Conservation (phyloP, 2,329 filamentous ascomycete species). For the Hirsutella thompsonii region DNA sequence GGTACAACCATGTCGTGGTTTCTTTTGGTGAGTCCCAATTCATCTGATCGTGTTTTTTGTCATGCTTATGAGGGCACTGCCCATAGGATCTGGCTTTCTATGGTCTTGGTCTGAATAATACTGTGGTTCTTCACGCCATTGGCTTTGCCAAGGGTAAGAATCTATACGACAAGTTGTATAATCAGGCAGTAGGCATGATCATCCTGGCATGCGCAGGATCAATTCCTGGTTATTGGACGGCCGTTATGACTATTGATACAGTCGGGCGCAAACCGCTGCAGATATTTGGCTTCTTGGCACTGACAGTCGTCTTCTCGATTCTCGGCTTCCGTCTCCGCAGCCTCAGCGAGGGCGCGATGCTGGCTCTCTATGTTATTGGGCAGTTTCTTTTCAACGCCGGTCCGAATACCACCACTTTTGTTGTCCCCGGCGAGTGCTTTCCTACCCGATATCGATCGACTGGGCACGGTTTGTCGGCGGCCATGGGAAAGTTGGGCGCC, state of each 20-base stretch:
- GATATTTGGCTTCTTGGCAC: constrained; percentile 44
- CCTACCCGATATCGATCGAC: constrained; percentile 50
- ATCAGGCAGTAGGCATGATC: constrained; percentile 63
- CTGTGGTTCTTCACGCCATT: constrained; percentile 57
- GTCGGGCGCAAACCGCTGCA: constrained; percentile 69
- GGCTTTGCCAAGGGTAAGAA: constrained; percentile 53
- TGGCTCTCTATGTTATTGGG: constrained; percentile 49
- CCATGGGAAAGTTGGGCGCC: constrained; percentile 54
- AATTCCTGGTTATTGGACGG: constrained; percentile 70
- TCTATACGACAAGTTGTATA: constrained; percentile 57
- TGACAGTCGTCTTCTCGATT: constrained; percentile 49
- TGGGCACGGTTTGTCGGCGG: constrained; percentile 53
- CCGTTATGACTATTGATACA: constrained; percentile 60
- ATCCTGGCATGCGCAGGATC: constrained; percentile 67
- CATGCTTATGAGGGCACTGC: not conserved
- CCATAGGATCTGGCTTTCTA: constrained; percentile 53
- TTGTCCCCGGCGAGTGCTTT: constrained; percentile 52
- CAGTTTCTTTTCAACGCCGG: constrained; percentile 58
- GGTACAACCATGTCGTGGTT: constrained; percentile 76
- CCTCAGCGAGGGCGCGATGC: constrained; percentile 33
- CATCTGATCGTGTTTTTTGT: not conserved
- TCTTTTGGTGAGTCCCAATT: constrained; percentile 38
- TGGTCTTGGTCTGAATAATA: constrained; percentile 63
- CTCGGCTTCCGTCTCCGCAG: constrained; percentile 47
- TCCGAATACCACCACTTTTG: constrained; percentile 53